Evolutionary conservation across 805 yeast species (phyloP).

Genomic region (Ogataea parapolymorpha): DNA sequence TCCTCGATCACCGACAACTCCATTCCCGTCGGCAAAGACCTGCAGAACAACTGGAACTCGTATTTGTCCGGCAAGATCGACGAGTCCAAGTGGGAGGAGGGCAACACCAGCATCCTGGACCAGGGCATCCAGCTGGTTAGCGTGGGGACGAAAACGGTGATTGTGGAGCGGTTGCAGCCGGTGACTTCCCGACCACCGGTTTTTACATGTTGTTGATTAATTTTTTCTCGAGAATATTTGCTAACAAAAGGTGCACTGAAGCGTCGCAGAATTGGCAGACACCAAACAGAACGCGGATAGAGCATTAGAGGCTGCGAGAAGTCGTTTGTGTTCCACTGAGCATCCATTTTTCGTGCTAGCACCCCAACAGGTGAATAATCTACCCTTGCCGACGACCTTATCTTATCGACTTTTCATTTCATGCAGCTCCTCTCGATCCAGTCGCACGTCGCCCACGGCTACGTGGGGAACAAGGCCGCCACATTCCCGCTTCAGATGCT

Average conservation of each 20-base stretch:
- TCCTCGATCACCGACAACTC: constrained; percentile 30
- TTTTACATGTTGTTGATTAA: constrained; percentile 58
- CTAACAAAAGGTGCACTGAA: background rate
- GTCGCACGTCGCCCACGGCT: constrained; percentile 72
- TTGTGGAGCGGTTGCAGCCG: constrained; percentile 57
- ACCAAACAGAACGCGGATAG: no score
- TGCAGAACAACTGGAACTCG: constrained; percentile 32
- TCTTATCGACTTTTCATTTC: constrained; percentile 2
- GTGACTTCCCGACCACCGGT: constrained; percentile 57
- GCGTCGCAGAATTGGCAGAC: no score
- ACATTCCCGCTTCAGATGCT: constrained; percentile 60
- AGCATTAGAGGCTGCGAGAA: no score
- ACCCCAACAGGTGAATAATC: background rate
- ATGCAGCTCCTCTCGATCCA: constrained; percentile 48
- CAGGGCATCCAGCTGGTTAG: constrained; percentile 14
- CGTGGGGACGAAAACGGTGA: constrained; percentile 42
- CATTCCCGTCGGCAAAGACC: constrained; percentile 13
- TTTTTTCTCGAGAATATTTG: background rate
- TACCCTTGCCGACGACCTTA: background rate
- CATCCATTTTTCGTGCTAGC: background rate
- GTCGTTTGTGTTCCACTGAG: no score
- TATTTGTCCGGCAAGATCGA: constrained; percentile 31
- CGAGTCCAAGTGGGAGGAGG: constrained; percentile 22
- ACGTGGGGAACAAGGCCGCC: constrained; percentile 67
- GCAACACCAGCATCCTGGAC: constrained; percentile 14